Evolutionary conservation across 306 rosid species (phyloP), one percentile per base, ranked within the genome.

Genomic region (Quercus engelmannii): DNA sequence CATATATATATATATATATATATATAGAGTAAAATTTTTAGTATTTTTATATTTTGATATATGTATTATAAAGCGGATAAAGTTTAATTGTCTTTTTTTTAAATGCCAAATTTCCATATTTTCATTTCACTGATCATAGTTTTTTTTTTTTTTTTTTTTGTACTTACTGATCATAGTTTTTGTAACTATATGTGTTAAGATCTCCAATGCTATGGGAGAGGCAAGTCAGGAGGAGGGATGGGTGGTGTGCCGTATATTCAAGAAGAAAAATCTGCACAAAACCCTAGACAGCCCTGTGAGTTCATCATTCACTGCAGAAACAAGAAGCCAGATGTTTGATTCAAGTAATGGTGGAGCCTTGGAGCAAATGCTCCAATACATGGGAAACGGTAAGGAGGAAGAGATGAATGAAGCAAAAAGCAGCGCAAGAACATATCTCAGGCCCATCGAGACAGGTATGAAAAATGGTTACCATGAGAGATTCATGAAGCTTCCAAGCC

Each of bases 221-320:
- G 85, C 55, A 15, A 71, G 49, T 0, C 97, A 89, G 41, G 99
- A 95, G 71, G 98, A 92, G 73, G 98, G 97, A 21, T 95, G 99
- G 98, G 99, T 92, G 87, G 98, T 95, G 69, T 95, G 99, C 54
- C 84, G 98, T 68, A 91, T 92, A 79, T 95, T 95, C 91, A 90
- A 92, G 94, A 92, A 92, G 91, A 95, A 91, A 85, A 91, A 76
- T 81, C 93, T 85, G 56, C 91, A 86, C 55, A 92, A 92, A 91
- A 87, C 91, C 88, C 85, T 86, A 84, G 93, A 81, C 35, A 91
- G 89, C 33, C 92, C 98, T 0, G 75, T 81, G 0, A 81, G 56
- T 26, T 82, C 89, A 0, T 79, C 88, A 49, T 74, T 76, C 14
- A 67, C 83, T 0, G 71, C 85, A 8, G 93, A 88, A 18, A 76